Conservation (phyloP, 768 basidiomycete genomes). For the Kwoniella sp. region DNA sequence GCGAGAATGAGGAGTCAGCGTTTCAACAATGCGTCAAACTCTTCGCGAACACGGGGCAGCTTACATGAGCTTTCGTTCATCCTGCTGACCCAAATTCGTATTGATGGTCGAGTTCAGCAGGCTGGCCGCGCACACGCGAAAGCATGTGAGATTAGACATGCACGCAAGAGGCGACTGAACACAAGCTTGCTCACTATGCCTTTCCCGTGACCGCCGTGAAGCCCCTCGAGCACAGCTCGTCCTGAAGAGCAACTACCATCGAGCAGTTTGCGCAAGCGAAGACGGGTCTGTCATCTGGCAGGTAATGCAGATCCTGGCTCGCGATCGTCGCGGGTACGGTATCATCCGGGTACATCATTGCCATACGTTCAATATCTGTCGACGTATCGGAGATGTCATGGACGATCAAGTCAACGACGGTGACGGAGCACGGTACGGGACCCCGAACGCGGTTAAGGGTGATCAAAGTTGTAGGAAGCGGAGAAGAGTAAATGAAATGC, state of each 20-base stretch:
- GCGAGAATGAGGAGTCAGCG: neutral
- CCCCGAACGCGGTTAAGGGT: neutral
- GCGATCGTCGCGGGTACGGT: constrained; percentile 1
- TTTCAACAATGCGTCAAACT: too few relatives aligned
- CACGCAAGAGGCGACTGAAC: neutral
- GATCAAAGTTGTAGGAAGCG: neutral
- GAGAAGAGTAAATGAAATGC: neutral
- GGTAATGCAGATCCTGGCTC: constrained; percentile 28
- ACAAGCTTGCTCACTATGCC: constrained; percentile 54
- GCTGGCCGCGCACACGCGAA: constrained; percentile 25
- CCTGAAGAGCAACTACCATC: constrained; percentile 45
- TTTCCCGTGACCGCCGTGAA: constrained; percentile 52
- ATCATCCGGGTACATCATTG: neutral
- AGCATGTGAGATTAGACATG: neutral
- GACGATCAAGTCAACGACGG: neutral
- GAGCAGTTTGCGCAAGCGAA: constrained; percentile 44
- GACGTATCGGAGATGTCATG: neutral
- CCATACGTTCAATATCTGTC: neutral
- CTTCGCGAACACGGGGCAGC: constrained; percentile 8
- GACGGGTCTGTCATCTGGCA: constrained; percentile 41
- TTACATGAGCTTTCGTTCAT: constrained; percentile 51
- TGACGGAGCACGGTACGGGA: neutral
- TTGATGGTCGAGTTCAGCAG: constrained; percentile 56
- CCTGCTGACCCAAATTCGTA: constrained; percentile 48
- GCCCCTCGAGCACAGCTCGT: constrained; percentile 55